Conservation (phyloP, 495 filamentous ascomycete genomes). For the Annulohypoxylon maeteangense region DNA sequence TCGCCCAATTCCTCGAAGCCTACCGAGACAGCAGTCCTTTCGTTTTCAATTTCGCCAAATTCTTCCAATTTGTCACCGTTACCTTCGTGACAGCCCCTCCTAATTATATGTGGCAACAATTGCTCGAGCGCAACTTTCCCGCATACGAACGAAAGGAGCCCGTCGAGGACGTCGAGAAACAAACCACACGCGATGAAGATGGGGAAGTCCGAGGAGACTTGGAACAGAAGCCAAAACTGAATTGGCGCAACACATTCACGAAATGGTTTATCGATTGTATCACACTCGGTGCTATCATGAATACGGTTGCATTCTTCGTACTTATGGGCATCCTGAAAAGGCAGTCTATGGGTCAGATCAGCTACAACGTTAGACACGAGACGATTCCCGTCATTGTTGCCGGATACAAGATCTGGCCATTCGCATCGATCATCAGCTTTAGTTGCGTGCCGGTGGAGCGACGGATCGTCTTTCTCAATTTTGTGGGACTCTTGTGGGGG, state of each 20-base stretch:
- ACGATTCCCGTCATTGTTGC: constrained; percentile 49
- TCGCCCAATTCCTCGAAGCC: constrained; percentile 47
- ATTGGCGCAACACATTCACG: constrained; percentile 44
- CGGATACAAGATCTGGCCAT: constrained; percentile 51
- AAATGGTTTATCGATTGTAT: constrained; percentile 53
- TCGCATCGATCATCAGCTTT: constrained; percentile 51
- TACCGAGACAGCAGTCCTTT: constrained; percentile 46
- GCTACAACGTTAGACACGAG: constrained; percentile 41
- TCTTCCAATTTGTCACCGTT: constrained; percentile 47
- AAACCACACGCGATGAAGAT: constrained; percentile 23
- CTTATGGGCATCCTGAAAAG: constrained; percentile 48
- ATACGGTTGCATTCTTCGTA: constrained; percentile 49
- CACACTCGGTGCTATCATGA: constrained; percentile 48
- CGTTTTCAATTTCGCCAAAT: constrained; percentile 42
- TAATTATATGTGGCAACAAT: constrained; percentile 50
- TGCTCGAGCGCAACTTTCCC: constrained; percentile 48
- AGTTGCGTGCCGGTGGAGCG: constrained; percentile 49
- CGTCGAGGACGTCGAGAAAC: constrained; percentile 42
- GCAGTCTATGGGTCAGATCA: constrained; percentile 36
- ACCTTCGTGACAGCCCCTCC: constrained; percentile 46
- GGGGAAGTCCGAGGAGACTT: constrained; percentile 3
- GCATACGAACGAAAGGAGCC: constrained; percentile 42
- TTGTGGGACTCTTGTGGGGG: constrained; percentile 49
- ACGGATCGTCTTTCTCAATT: constrained; percentile 51
- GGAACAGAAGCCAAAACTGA: constrained; percentile 40